Evolutionary conservation across 441 rosid genomes (phyloP).

Genomic region (Viola pubescens): DNA sequence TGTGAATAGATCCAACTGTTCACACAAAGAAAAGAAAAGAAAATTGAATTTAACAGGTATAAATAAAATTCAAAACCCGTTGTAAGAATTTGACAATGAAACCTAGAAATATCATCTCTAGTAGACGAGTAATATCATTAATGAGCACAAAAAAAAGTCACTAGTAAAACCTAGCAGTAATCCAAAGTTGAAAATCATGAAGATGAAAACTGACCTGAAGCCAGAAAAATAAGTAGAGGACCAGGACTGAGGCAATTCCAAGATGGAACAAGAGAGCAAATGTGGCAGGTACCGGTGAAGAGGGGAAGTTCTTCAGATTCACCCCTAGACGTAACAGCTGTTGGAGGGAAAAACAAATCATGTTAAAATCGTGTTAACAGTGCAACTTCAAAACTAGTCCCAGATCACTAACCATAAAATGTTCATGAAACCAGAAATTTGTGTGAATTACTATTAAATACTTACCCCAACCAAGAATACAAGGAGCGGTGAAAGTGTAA

Average conservation of each 20-base stretch:
- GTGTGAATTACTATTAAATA: conserved; percentile 2
- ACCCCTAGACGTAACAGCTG: conserved; percentile 71
- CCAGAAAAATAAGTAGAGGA: conserved; percentile 90
- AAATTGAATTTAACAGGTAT: background rate
- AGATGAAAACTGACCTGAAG: conserved; percentile 46
- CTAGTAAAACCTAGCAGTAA: background rate
- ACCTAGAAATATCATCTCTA: background rate
- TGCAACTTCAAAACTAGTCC: too few species aligned
- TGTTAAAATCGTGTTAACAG: background rate
- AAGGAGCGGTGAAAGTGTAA: conserved; percentile 57
- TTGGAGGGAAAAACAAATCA: conserved; percentile 12
- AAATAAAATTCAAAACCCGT: background rate
- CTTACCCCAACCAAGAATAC: conserved; percentile 88
- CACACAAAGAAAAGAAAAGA: background rate
- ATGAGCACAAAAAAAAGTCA: background rate
- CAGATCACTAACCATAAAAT: too few species aligned
- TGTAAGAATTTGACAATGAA: too few species aligned
- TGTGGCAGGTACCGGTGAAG: conserved; percentile 49
- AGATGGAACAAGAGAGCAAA: conserved; percentile 70
- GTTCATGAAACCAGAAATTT: background rate
- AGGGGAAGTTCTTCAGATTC: conserved; percentile 82
- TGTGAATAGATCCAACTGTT: conserved; percentile 89
- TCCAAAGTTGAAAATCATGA: background rate
- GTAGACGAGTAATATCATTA: background rate
- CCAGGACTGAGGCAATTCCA: conserved; percentile 75